Conservation (phyloP, 2,329 filamentous ascomycete genomes). For the Ophioceras dolichostomum region DNA sequence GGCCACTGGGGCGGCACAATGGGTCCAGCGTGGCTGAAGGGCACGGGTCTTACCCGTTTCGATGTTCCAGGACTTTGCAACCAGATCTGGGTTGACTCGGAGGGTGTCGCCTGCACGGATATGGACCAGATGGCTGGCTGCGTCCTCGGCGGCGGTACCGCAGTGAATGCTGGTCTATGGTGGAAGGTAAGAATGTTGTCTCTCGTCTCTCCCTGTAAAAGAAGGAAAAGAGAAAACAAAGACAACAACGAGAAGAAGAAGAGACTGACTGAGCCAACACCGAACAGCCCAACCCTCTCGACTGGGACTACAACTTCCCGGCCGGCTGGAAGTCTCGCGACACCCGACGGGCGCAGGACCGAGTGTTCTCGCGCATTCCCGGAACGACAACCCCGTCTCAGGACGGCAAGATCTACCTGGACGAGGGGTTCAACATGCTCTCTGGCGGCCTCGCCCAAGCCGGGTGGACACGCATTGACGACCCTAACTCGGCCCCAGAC, state of each 20-base stretch:
- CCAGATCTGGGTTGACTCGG: constrained; percentile 49
- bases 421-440: constrained; percentile 52
- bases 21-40: constrained; percentile 42
- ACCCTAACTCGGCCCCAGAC: constrained; percentile 41
- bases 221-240: too few relatives aligned
- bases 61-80: constrained; percentile 56
- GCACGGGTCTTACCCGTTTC: constrained; percentile 48
- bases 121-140: constrained; percentile 57
- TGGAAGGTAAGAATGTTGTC: constrained; percentile 27
- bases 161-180: constrained; percentile 53
- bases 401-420: constrained; percentile 55
- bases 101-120: constrained; percentile 49
- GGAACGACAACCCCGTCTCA: constrained; percentile 54
- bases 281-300: constrained; percentile 34
- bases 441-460: constrained; percentile 41
- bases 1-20: constrained; percentile 47
- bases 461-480: constrained; percentile 48
- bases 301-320: constrained; percentile 66
- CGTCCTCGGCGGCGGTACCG: constrained; percentile 46
- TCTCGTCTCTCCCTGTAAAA: not conserved
- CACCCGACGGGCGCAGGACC: constrained; percentile 43
- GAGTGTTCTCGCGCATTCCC: constrained; percentile 58
- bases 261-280: too few relatives aligned
- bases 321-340: constrained; percentile 56
- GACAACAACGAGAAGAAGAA: too few relatives aligned